A percentile compares a stretch with the other conserved stretches of the same genome.
Conservation (phyloP, 345 rosid species). For the Citropsis articulata region DNA sequence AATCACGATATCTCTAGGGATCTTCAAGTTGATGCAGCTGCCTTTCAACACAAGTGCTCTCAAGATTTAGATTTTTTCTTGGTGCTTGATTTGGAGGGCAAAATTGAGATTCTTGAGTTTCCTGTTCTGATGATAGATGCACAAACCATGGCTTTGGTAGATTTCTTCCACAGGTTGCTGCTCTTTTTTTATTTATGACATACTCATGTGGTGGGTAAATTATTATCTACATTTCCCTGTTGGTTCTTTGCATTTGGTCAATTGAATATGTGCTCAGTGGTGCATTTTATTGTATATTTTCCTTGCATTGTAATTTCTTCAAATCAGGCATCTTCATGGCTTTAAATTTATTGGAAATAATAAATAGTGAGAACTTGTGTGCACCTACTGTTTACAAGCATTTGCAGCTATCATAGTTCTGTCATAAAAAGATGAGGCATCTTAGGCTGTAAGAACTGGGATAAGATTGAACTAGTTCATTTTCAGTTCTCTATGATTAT, state of each 20-base stretch:
- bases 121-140: constrained; percentile 77
- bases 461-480: neutral
- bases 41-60: constrained; percentile 34
- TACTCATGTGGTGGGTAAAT: too few relatives aligned
- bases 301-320: too few relatives aligned
- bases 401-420: neutral
- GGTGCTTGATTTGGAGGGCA: constrained; percentile 93
- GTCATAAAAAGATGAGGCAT: neutral
- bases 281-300: neutral
- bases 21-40: constrained; percentile 50
- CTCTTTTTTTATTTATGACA: constrained; percentile 2
- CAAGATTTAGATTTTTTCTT: constrained; percentile 68
- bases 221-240: neutral
- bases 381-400: neutral
- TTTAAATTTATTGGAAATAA: neutral
- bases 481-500: neutral
- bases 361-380: neutral
- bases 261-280: neutral
- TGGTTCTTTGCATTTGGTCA: constrained; percentile 1
- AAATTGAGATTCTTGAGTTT: constrained; percentile 91
- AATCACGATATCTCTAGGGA: constrained; percentile 64
- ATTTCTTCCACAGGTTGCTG: constrained; percentile 83
- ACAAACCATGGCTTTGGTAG: constrained; percentile 56
- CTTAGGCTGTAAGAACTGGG: neutral
- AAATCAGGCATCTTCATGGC: neutral